Conservation (phyloP, 2,329 filamentous ascomycete species). For the Macrophomina phaseolina region DNA sequence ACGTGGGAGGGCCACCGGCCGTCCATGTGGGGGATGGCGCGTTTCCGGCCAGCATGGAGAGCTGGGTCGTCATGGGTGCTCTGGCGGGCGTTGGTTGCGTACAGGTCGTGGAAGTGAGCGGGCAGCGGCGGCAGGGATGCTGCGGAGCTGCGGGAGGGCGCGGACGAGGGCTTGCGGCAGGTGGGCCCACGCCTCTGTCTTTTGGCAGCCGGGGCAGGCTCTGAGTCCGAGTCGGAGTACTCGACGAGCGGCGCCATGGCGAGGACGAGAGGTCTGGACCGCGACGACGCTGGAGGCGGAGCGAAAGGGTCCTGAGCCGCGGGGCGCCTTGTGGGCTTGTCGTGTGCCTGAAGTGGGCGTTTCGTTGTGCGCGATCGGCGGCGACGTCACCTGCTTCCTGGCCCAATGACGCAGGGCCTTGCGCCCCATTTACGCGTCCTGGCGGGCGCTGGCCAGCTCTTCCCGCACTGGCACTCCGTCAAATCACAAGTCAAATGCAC, state of each 20-base stretch:
- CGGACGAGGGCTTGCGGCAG: constrained; percentile 3
- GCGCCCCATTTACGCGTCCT: constrained; percentile 12
- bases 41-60: constrained; percentile 83
- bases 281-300: not conserved
- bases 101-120: constrained; percentile 82
- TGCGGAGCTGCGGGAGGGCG: constrained; percentile 14
- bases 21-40: constrained; percentile 80
- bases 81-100: constrained; percentile 79
- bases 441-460: not conserved
- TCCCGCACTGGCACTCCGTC: constrained; percentile 8
- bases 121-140: constrained; percentile 70
- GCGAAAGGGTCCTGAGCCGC: constrained; percentile 1
- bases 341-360: not conserved
- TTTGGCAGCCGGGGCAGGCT: constrained; percentile 28
- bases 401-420: constrained; percentile 24
- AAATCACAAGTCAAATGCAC: constrained; percentile 18
- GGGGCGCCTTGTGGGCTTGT: not conserved
- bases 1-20: constrained; percentile 94
- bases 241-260: constrained; percentile 59
- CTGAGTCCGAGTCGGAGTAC: constrained; percentile 60
- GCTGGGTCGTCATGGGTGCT: constrained; percentile 81
- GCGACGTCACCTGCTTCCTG: constrained; percentile 11
- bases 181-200: not conserved
- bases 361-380: constrained; percentile 7
- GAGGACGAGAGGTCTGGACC: not conserved